Conservation (phyloP, 2,329 filamentous ascomycete genomes). For the Microsporum ferrugineum region DNA sequence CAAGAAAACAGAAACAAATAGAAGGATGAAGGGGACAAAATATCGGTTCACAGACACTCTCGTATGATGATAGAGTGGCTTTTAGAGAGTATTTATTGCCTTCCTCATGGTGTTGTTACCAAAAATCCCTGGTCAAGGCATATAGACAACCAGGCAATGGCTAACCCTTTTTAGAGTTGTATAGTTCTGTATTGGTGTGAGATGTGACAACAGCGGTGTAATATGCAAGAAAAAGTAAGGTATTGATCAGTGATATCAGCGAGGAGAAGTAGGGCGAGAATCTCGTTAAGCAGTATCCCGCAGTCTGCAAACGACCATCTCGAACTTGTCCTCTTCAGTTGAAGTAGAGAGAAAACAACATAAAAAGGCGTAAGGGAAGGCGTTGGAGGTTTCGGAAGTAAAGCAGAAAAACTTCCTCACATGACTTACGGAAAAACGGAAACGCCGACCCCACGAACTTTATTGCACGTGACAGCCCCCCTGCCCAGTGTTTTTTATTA, state of each 20-base stretch:
- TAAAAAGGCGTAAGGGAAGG: neutral
- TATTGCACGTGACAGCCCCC: neutral
- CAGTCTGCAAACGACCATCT: neutral
- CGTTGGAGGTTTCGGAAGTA: neutral
- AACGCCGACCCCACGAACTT: neutral
- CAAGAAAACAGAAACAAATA: neutral
- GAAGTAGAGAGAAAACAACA: neutral
- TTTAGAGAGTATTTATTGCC: neutral
- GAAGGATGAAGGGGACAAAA: neutral
- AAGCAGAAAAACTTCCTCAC: neutral
- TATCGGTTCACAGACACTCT: neutral
- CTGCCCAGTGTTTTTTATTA: neutral
- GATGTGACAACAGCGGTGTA: neutral
- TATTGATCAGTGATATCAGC: neutral
- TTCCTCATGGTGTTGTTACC: neutral
- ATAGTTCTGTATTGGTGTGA: neutral
- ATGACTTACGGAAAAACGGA: neutral
- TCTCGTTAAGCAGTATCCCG: neutral
- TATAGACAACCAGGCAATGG: neutral
- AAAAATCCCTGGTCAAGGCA: neutral
- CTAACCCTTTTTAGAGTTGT: neutral
- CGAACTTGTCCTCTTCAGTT: neutral
- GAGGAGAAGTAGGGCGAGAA: neutral
- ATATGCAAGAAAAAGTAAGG: neutral
- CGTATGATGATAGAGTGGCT: neutral